These are phyloP conservation scores for Rhizophagus prolifer DNA, from an alignment of 192 early-diverging fungal genomes.

Conservation along the genomic window DNA sequence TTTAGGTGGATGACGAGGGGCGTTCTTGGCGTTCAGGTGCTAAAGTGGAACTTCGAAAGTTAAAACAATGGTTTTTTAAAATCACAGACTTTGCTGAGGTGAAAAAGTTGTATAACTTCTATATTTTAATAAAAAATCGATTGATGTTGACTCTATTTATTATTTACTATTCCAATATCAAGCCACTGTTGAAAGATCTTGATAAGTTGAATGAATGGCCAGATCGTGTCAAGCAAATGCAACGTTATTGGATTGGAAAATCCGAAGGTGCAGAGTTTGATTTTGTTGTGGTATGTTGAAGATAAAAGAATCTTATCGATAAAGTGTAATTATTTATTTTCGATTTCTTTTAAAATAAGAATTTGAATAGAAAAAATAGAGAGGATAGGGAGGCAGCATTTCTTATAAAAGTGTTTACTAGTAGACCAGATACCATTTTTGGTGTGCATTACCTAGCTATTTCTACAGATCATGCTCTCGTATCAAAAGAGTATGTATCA, in stretches of 20 bases:
- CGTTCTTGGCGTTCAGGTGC: slow-evolving; percentile 91
- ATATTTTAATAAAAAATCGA: neutral
- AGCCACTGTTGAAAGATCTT: slow-evolving; percentile 67
- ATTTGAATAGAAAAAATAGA: neutral
- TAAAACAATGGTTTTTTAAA: slow-evolving; percentile 93
- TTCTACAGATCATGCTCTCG: slow-evolving; percentile 64
- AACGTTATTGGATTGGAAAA: slow-evolving; percentile 91
- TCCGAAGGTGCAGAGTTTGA: slow-evolving; percentile 76
- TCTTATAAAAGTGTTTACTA: slow-evolving; percentile 70
- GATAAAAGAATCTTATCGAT: neutral
- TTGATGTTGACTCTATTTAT: neutral
- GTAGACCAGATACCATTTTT: slow-evolving; percentile 73
- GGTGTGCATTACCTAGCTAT: slow-evolving; percentile 74
- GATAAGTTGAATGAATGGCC: slow-evolving; percentile 83
- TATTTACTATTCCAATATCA: neutral
- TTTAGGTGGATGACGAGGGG: slow-evolving; percentile 79
- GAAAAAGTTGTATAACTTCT: neutral
- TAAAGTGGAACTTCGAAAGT: slow-evolving; percentile 75
- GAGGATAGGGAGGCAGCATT: neutral
- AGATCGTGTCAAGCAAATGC: slow-evolving; percentile 82
- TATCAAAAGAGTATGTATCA: slow-evolving; percentile 29
- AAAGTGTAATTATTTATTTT: neutral
- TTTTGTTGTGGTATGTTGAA: slow-evolving; percentile 46
- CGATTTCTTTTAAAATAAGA: neutral
- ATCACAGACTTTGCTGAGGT: slow-evolving; percentile 83